Evolutionary conservation across 2,329 filamentous ascomycete species (phyloP), one percentile per base, ranked within the genome.

Genomic region (Anisogramma anomala): DNA sequence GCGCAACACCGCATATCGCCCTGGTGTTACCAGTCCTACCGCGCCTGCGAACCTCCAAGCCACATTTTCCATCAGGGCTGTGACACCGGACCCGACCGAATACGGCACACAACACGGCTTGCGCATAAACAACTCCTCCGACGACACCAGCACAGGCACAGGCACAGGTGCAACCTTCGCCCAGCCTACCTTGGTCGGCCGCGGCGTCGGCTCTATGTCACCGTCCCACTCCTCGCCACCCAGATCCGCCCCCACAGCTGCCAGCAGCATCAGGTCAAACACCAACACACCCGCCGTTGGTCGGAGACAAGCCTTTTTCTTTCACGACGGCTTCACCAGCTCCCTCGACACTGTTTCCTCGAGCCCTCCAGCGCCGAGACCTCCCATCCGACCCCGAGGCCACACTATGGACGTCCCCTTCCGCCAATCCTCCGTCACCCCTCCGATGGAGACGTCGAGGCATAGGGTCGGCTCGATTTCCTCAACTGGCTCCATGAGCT

Each of bases 401-500:
- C 68, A 72, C 46, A 78, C 74, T 11, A 66, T 78, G 62, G 74
- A 77, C 50, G 66, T 68, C 32, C 63, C 69, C 26, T 63, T 71
- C 55, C 66, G 72, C 30, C 68, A 65, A 41, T 45, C 55, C 38
- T 57, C 55, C 14, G 54, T 62, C 10, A 53, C 61, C 26, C 55
- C 61, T n/a, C 50, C 58, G 3, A 44, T 56, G 26, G 72, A 76
- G 44, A 68, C 15, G 13, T 36, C 63, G 50, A 72, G 81, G 38
- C 74, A 79, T 51, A 71, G 81, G 38, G 74, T 85, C 32, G 79
- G 81, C 36, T 85, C 82, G 20, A 74, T 85, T 51, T 79, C 81
- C 50, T 80, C 79, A 26, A 69, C 76, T 6, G 62, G 68, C 3
- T 72, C 76, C 4, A 65, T 73, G 35, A 62, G 68, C 3, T 72